phyloP scores from a whole-genome alignment of 208 protist species.

The Leishmania turanica region DNA sequence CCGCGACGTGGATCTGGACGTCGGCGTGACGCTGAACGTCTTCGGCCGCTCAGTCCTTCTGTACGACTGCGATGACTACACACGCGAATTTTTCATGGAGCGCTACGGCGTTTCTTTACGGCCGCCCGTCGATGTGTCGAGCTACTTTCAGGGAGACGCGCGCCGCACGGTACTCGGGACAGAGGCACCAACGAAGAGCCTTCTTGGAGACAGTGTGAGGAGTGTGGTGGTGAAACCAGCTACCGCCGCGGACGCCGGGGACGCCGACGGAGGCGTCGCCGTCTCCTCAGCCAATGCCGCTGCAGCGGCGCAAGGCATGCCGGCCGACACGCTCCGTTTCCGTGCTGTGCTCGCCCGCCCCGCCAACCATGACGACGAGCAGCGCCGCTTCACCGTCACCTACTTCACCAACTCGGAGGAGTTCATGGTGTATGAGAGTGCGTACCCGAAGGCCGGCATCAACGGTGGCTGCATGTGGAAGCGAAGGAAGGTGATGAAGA shows the following conservation, averaged over 20 bases:
- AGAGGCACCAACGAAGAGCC: conserved; percentile 31
- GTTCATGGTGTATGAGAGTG: conserved; percentile 78
- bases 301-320: background rate
- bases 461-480: conserved; percentile 85
- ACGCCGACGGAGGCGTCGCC: conserved; percentile 9
- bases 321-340: conserved; percentile 77
- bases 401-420: conserved; percentile 92
- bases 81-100: conserved; percentile 85
- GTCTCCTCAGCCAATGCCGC: background rate
- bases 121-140: conserved; percentile 58
- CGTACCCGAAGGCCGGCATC: conserved; percentile 66
- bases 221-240: conserved; percentile 29
- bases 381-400: conserved; percentile 77
- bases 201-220: conserved; percentile 17
- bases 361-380: conserved; percentile 44
- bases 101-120: conserved; percentile 56
- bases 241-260: conserved; percentile 26
- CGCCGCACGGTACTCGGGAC: conserved; percentile 40
- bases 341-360: conserved; percentile 62
- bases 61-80: conserved; percentile 96
- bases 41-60: conserved; percentile 82
- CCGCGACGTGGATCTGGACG: conserved; percentile 78
- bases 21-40: conserved; percentile 85
- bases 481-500: conserved; percentile 67
- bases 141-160: conserved; percentile 25